Conservation (phyloP, 345 rosid species). For the Hypericum perforatum region DNA sequence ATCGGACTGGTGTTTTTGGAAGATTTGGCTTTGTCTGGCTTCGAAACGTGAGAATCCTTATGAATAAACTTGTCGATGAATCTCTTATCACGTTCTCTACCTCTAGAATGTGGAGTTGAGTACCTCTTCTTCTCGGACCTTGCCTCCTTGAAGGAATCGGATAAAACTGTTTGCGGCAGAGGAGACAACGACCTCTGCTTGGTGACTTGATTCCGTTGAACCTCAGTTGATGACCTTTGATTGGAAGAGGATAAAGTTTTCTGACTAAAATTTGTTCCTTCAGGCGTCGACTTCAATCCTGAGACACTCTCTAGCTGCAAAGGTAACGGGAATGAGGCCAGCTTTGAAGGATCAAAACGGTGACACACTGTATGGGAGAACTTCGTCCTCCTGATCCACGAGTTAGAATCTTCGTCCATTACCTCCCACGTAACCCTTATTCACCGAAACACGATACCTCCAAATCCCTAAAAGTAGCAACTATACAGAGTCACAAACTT, state of each 20-base stretch:
- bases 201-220: conserved; percentile 37
- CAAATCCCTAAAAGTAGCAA: no score
- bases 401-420: conserved; percentile 66
- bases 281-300: conserved; percentile 39
- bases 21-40: conserved; percentile 20
- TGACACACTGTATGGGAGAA: conserved; percentile 81
- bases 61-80: conserved; percentile 25
- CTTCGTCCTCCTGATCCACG: conserved; percentile 89
- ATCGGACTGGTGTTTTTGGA: conserved; percentile 42
- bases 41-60: conserved; percentile 31
- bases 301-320: conserved; percentile 27
- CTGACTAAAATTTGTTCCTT: conserved; percentile 12
- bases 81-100: conserved; percentile 41
- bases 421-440: not conserved
- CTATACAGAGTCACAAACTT: no score
- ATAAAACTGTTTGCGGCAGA: conserved; percentile 38
- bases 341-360: conserved; percentile 54
- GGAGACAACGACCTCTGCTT: conserved; percentile 88
- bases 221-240: conserved; percentile 18
- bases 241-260: conserved; percentile 14
- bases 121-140: conserved; percentile 59
- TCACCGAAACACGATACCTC: no score
- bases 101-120: conserved; percentile 69
- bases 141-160: conserved; percentile 87
- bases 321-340: conserved; percentile 35